These are phyloP conservation scores for Davidsoniella eucalypti DNA, from an alignment of 2,329 filamentous ascomycete species.

Conservation along the genomic window DNA sequence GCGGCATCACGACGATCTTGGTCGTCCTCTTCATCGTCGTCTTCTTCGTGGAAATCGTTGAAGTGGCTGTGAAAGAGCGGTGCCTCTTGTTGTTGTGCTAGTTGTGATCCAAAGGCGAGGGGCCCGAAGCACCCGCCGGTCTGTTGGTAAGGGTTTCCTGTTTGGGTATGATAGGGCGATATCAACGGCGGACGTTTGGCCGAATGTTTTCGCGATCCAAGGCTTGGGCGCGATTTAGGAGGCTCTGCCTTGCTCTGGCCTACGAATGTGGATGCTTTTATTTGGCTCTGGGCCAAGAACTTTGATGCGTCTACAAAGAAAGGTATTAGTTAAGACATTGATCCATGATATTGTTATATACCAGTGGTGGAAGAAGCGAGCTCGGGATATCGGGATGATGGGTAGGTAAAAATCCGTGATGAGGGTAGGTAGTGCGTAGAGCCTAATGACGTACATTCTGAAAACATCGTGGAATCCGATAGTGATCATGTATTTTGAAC, in stretches of 20 bases:
- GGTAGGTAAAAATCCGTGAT: background rate
- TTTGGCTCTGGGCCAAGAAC: slow-evolving; percentile 93
- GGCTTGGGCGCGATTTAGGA: slow-evolving; percentile 19
- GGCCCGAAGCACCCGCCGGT: slow-evolving; percentile 56
- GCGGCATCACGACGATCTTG: slow-evolving; percentile 81
- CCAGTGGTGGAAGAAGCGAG: background rate
- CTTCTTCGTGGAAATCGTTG: slow-evolving; percentile 81
- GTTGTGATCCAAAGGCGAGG: slow-evolving; percentile 58
- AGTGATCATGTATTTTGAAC: too few species aligned
- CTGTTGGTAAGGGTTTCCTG: slow-evolving; percentile 66
- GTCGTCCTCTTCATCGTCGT: slow-evolving; percentile 82
- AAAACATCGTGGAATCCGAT: slow-evolving; percentile 28
- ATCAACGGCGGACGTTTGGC: slow-evolving; percentile 26
- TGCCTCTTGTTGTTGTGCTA: slow-evolving; percentile 56
- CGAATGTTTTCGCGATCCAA: slow-evolving; percentile 10
- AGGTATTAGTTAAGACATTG: background rate
- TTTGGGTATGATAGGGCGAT: slow-evolving; percentile 24
- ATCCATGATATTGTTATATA: background rate
- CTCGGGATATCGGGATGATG: background rate
- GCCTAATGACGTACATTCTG: slow-evolving; percentile 56
- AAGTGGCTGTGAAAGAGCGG: slow-evolving; percentile 88
- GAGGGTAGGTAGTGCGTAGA: background rate
- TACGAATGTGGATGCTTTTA: slow-evolving; percentile 56
- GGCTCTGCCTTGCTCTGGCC: slow-evolving; percentile 34
- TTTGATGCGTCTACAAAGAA: slow-evolving; percentile 65